Evolutionary conservation across 192 early-diverging fungal genomes (phyloP).

Genomic region (Dimargaris verticillata): DNA sequence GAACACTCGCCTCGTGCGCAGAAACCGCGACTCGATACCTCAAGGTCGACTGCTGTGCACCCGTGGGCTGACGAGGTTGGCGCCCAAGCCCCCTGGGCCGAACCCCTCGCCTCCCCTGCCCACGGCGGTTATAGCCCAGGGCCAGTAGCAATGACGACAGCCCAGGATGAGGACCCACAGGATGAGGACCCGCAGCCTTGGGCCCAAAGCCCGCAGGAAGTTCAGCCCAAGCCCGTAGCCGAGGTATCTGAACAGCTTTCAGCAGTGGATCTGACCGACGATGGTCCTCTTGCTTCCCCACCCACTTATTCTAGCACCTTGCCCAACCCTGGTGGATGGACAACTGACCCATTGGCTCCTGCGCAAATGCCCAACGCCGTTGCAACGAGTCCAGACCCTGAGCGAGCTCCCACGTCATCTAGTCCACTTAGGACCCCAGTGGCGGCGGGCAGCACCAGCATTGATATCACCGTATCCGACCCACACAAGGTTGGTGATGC

Average conservation of each 20-base stretch:
- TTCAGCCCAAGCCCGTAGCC: too few species aligned
- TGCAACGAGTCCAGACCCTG: not conserved
- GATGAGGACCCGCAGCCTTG: too few species aligned
- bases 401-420: not conserved
- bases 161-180: too few species aligned
- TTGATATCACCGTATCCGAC: constrained; percentile 59
- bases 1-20: not conserved
- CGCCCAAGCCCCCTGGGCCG: constrained; percentile 2
- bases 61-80: constrained; percentile 12
- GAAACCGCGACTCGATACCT: not conserved
- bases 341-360: not conserved
- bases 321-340: not conserved
- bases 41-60: not conserved
- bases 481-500: constrained; percentile 81
- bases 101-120: not conserved
- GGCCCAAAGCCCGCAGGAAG: too few species aligned
- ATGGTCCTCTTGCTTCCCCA: not conserved
- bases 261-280: not conserved
- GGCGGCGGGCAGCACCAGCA: constrained; percentile 27
- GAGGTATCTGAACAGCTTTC: too few species aligned
- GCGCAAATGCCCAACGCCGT: not conserved
- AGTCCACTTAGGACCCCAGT: constrained; percentile 19
- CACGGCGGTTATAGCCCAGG: not conserved
- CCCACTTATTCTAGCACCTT: not conserved
- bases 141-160: too few species aligned